phyloP scores from a whole-genome alignment of 495 filamentous ascomycete genomes.

The Xylaria acuta region DNA sequence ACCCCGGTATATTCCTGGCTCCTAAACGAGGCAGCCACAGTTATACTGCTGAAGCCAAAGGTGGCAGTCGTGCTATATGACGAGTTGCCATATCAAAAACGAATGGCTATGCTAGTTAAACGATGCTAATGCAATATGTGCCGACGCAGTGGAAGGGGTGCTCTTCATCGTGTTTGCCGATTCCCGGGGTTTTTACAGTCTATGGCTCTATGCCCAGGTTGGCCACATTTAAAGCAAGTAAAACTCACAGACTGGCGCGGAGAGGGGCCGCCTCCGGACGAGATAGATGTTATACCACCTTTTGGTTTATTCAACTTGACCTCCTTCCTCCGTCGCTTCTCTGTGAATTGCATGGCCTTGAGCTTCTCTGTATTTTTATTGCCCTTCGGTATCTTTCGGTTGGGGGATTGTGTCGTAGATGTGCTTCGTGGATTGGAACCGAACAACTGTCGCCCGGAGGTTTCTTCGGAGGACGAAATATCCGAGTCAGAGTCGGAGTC shows the following conservation, averaged over 20 bases:
- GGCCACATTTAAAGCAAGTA: constrained; percentile 39
- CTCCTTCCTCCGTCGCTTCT: constrained; percentile 62
- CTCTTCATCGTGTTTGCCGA: constrained; percentile 32
- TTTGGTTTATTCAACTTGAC: constrained; percentile 62
- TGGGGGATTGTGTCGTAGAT: constrained; percentile 16
- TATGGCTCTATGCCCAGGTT: constrained; percentile 37
- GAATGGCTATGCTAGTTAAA: constrained; percentile 4
- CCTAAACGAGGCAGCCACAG: neutral
- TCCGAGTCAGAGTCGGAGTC: constrained; percentile 29
- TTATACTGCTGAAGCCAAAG: neutral
- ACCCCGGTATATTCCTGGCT: neutral
- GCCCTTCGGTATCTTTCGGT: constrained; percentile 22
- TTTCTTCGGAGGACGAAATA: constrained; percentile 27
- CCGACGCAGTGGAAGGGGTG: constrained; percentile 18
- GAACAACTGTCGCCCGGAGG: constrained; percentile 27
- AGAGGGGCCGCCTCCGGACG: constrained; percentile 35
- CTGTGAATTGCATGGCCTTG: constrained; percentile 54
- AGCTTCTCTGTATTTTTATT: constrained; percentile 47
- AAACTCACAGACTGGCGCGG: constrained; percentile 28
- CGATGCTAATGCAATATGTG: neutral
- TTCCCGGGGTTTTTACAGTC: constrained; percentile 34
- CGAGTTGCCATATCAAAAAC: neutral
- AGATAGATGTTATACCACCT: constrained; percentile 41
- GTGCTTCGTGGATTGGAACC: constrained; percentile 25
- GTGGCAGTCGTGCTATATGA: neutral